phyloP scores from a whole-genome alignment of 257 asterid species.

The Anisodus tanguticus region DNA sequence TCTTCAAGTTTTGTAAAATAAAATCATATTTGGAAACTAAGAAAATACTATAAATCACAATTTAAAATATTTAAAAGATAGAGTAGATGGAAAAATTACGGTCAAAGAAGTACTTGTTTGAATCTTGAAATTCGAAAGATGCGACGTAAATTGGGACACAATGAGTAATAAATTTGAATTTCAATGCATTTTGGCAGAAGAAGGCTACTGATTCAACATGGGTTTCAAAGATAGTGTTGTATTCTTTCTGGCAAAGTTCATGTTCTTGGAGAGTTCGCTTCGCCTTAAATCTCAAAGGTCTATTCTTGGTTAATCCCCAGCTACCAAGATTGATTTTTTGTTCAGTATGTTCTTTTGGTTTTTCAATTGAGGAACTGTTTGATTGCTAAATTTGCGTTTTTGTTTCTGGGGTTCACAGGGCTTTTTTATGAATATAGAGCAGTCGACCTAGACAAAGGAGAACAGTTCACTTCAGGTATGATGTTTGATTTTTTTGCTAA shows the following conservation, averaged over 20 bases:
- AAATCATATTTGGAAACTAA: too few species aligned
- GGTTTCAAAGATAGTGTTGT: conserved; percentile 58
- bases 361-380: background rate
- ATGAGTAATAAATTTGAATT: background rate
- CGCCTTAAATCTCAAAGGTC: conserved; percentile 80
- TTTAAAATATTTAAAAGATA: too few species aligned
- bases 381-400: conserved; percentile 1
- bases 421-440: conserved; percentile 74
- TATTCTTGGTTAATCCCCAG: background rate
- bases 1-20: too few species aligned
- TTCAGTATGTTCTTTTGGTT: background rate
- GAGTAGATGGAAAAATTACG: too few species aligned
- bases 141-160: too few species aligned
- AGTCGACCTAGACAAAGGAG: conserved; percentile 67
- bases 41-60: too few species aligned
- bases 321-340: background rate
- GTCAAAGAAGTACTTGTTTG: too few species aligned
- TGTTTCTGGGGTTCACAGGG: conserved; percentile 43
- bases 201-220: conserved; percentile 41
- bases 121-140: too few species aligned
- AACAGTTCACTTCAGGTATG: conserved; percentile 67
- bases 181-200: conserved; percentile 41
- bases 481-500: background rate
- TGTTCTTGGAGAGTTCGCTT: conserved; percentile 88
- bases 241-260: conserved; percentile 88